phyloP scores from a whole-genome alignment of 306 rosid species.

The Vigna angularis region DNA sequence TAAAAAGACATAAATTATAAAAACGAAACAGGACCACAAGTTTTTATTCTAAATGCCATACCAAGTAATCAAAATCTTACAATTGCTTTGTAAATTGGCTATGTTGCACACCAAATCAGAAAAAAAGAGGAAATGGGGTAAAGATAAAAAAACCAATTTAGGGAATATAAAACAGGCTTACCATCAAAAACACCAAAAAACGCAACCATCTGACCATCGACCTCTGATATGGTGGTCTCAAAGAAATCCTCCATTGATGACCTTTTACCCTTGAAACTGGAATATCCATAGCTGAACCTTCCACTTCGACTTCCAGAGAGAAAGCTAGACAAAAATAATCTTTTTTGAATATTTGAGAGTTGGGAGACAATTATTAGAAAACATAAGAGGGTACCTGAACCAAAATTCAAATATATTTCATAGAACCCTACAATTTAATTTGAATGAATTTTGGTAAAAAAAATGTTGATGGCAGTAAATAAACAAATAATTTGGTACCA shows the following conservation, averaged over 20 bases:
- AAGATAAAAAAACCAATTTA: conserved; percentile 5
- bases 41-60: conserved; percentile 2
- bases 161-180: conserved; percentile 47
- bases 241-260: conserved; percentile 95
- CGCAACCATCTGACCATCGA: conserved; percentile 88
- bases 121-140: background rate
- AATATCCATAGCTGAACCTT: conserved; percentile 88
- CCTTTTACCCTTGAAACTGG: conserved; percentile 92
- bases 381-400: conserved; percentile 1
- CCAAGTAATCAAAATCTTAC: conserved; percentile 17
- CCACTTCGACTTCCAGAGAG: conserved; percentile 67
- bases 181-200: conserved; percentile 97
- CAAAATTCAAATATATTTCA: conserved; percentile 19
- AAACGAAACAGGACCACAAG: conserved; percentile 20
- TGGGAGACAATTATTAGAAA: conserved; percentile 16
- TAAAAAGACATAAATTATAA: background rate
- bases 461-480: conserved; percentile 30
- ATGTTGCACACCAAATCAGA: background rate
- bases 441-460: background rate
- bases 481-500: too few species aligned
- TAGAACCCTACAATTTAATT: background rate
- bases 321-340: conserved; percentile 51
- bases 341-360: conserved; percentile 28
- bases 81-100: background rate
- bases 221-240: conserved; percentile 76